phyloP scores from a whole-genome alignment of 441 rosid species.

The Iberis amara region DNA sequence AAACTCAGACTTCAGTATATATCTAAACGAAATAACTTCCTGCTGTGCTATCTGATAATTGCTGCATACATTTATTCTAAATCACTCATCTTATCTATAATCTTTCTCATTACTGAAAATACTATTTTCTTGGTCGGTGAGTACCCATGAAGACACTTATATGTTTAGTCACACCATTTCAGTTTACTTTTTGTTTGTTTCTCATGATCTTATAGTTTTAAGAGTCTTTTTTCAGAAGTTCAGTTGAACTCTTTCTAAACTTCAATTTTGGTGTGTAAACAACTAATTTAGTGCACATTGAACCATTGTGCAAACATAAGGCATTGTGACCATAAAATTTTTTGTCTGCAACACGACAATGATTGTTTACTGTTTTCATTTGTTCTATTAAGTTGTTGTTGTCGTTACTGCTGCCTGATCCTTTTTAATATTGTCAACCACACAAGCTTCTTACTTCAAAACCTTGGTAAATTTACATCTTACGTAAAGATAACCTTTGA shows the following conservation, averaged over 20 bases:
- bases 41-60: background rate
- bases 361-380: background rate
- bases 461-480: background rate
- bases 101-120: background rate
- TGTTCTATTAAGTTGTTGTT: background rate
- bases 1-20: background rate
- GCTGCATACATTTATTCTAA: constrained; percentile 6
- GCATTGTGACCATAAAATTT: background rate
- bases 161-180: constrained; percentile 7
- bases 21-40: background rate
- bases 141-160: constrained; percentile 1
- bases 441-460: constrained; percentile 13
- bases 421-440: background rate
- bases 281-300: constrained; percentile 8
- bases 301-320: constrained; percentile 12
- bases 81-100: background rate
- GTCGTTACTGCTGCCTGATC: constrained; percentile 8
- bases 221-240: background rate
- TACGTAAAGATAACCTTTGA: background rate
- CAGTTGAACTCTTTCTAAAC: background rate
- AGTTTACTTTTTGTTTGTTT: constrained; percentile 10
- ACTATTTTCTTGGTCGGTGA: background rate
- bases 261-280: background rate
- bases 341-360: background rate
- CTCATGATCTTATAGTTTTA: background rate